A percentile compares a stretch with the other conserved stretches of the same genome.
Conservation (phyloP, 2,329 filamentous ascomycete genomes). For the Penicillium sclerotigenum region DNA sequence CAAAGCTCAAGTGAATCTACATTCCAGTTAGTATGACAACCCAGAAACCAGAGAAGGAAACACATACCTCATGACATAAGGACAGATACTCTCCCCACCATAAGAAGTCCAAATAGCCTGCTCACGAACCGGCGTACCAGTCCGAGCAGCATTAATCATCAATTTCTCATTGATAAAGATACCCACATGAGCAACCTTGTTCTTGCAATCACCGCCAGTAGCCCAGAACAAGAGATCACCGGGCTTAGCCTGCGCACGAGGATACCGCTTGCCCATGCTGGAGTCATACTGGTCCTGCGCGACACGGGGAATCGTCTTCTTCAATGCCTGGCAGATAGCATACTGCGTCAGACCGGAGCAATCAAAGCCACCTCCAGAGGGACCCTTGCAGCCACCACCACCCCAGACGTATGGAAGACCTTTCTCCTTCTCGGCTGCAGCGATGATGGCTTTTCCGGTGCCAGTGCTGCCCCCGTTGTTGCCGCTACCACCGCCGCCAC, state of each 20-base stretch:
- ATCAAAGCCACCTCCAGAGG: conserved; percentile 24
- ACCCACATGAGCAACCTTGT: conserved; percentile 22
- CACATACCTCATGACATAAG: conserved; percentile 25
- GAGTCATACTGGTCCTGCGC: conserved; percentile 27
- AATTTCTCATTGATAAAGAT: conserved; percentile 21
- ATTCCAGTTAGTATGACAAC: background rate
- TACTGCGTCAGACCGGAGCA: conserved; percentile 29
- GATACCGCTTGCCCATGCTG: conserved; percentile 17
- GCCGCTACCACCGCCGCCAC: conserved; percentile 2
- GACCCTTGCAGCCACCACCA: conserved; percentile 24
- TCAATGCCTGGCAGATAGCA: conserved; percentile 22
- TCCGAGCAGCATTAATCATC: conserved; percentile 28
- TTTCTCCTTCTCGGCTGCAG: conserved; percentile 22
- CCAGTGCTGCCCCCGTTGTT: conserved; percentile 2
- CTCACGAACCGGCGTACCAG: conserved; percentile 25
- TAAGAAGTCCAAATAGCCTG: conserved; percentile 27
- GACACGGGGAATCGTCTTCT: conserved; percentile 23
- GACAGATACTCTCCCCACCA: conserved; percentile 26
- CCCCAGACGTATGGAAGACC: conserved; percentile 28
- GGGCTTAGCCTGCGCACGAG: conserved; percentile 20
- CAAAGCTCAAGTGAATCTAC: conserved; percentile 2
- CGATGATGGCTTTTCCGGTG: conserved; percentile 20
- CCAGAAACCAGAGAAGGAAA: background rate
- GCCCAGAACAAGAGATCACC: conserved; percentile 29
- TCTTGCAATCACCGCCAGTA: conserved; percentile 19